phyloP scores from a whole-genome alignment of 1,284 basidiomycete species.

The Takashimella tepidaria region DNA sequence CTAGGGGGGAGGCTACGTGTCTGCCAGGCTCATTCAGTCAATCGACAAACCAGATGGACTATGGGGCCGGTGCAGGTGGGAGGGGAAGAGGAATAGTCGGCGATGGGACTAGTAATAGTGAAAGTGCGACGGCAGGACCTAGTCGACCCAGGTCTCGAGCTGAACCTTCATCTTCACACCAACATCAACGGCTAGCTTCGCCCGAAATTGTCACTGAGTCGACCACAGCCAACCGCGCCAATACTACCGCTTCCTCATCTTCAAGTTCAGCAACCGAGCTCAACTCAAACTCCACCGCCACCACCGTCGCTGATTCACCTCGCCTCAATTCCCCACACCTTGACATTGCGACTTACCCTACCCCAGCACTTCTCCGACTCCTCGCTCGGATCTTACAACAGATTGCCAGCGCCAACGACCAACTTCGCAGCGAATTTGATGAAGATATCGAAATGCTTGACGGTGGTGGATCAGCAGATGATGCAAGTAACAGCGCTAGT shows the following conservation, averaged over 20 bases:
- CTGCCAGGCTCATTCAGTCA: neutral
- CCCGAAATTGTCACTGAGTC: no score
- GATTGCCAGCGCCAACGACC: constrained; percentile 88
- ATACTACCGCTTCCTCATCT: neutral
- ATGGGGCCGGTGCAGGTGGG: no score
- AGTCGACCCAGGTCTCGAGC: neutral
- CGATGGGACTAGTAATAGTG: neutral
- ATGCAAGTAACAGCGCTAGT: constrained; percentile 5
- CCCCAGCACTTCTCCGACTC: constrained; percentile 67
- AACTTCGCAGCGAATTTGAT: constrained; percentile 43
- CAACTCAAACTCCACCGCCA: neutral
- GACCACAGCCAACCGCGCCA: no score
- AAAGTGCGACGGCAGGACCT: neutral
- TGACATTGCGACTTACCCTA: constrained; percentile 55
- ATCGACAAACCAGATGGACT: neutral
- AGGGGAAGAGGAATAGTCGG: neutral
- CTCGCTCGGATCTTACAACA: constrained; percentile 86
- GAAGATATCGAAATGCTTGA: constrained; percentile 12
- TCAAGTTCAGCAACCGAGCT: neutral
- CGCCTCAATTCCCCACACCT: constrained; percentile 40
- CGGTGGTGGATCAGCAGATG: neutral
- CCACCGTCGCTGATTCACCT: neutral
- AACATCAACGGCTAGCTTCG: neutral
- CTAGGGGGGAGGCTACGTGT: neutral
- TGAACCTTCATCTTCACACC: neutral